Conservation (phyloP, 495 filamentous ascomycete species). For the Lindgomyces ingoldianus region DNA sequence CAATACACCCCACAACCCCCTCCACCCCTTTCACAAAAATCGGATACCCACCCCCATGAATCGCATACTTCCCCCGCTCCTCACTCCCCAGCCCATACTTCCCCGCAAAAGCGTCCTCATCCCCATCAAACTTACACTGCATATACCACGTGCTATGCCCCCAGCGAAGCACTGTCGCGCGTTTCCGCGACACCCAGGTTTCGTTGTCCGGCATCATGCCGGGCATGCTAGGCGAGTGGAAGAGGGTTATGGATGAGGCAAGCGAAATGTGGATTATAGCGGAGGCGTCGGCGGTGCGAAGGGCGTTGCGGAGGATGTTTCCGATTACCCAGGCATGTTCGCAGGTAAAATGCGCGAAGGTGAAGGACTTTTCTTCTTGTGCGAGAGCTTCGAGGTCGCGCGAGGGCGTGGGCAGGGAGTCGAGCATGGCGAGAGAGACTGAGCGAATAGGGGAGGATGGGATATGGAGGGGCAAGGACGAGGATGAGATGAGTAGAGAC, state of each 20-base stretch:
- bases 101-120: slow-evolving; percentile 54
- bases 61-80: slow-evolving; percentile 63
- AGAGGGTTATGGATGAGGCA: slow-evolving; percentile 60
- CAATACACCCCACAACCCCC: slow-evolving; percentile 69
- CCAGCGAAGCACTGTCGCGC: slow-evolving; percentile 69
- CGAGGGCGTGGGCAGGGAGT: slow-evolving; percentile 23
- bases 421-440: no score
- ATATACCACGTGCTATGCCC: slow-evolving; percentile 67
- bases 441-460: no score
- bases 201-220: slow-evolving; percentile 59
- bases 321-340: slow-evolving; percentile 69
- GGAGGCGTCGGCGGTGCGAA: slow-evolving; percentile 58
- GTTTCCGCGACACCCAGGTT: slow-evolving; percentile 55
- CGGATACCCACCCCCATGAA: slow-evolving; percentile 74
- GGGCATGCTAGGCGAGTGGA: slow-evolving; percentile 58
- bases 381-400: slow-evolving; percentile 49
- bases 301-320: slow-evolving; percentile 60
- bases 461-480: no score
- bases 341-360: slow-evolving; percentile 64
- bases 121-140: slow-evolving; percentile 57
- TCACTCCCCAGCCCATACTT: slow-evolving; percentile 57
- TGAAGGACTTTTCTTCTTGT: slow-evolving; percentile 54
- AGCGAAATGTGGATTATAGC: slow-evolving; percentile 68
- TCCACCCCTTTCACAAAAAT: slow-evolving; percentile 69
- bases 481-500: no score